These are phyloP conservation scores for Millerozyma acaciae DNA, from an alignment of 805 yeast species.

Conservation along the genomic window DNA sequence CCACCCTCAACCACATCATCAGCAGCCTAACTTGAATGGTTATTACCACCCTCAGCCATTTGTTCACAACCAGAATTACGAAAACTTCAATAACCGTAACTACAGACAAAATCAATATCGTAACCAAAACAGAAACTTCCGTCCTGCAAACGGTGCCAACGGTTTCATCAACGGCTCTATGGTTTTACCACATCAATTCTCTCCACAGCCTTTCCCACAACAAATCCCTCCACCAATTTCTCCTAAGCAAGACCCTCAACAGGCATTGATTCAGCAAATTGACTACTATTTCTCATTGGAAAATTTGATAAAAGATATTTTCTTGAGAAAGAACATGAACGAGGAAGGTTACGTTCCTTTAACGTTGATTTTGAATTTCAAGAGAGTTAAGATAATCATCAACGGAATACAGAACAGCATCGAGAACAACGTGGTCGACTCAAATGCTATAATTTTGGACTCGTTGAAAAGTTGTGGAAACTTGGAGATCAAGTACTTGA, in stretches of 20 bases:
- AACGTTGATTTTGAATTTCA: conserved; percentile 59
- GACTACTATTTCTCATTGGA: conserved; percentile 89
- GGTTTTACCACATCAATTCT: conserved; percentile 13
- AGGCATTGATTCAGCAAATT: conserved; percentile 56
- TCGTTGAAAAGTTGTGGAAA: conserved; percentile 53
- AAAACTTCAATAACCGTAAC: conserved; percentile 26
- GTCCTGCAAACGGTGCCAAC: conserved; percentile 10
- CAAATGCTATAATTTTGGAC: conserved; percentile 40
- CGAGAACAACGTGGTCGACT: conserved; percentile 22
- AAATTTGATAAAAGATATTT: conserved; percentile 81
- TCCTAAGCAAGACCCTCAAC: conserved; percentile 43
- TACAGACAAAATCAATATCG: conserved; percentile 20
- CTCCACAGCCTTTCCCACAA: conserved; percentile 19
- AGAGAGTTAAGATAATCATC: conserved; percentile 62
- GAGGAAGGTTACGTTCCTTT: conserved; percentile 69
- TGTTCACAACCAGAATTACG: conserved; percentile 20
- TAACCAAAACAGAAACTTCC: conserved; percentile 15
- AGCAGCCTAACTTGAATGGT: conserved; percentile 20
- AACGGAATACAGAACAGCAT: conserved; percentile 35
- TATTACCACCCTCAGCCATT: conserved; percentile 33
- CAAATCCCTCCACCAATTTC: conserved; percentile 45
- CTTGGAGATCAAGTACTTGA: conserved; percentile 43
- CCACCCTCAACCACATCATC: conserved; percentile 13
- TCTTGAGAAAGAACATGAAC: conserved; percentile 77
- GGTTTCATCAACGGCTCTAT: conserved; percentile 9